Evolutionary conservation across 768 basidiomycete species (phyloP), one percentile per base, ranked within the genome.

Genomic region (Pleurotus tuber-regium): DNA sequence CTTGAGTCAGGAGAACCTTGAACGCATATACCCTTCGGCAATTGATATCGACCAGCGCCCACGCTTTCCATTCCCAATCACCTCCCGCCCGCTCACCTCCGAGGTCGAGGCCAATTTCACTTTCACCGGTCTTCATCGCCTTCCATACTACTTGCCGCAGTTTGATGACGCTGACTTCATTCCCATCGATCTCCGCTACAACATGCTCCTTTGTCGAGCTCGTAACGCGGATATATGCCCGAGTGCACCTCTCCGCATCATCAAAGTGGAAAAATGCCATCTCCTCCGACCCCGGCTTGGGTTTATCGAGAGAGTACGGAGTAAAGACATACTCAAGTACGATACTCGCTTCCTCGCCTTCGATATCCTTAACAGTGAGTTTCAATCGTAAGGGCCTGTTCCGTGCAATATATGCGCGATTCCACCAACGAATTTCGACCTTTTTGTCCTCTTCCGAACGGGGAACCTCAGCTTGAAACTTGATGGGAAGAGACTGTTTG

Each of bases 11-110:
- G 28, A 71, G 58, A 26, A 74, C 60, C 53, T 74, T 74, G 62
- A 74, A 66, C 2, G 69, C 72, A 36, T 74, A 74, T 5, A 74
- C 69, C 0, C 68, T 58, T 14, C 66, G 63, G 53, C 72, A 74
- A 14, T 70, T 70, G 23, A 70, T 63, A 48, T 74, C 72, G 23
- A 74, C 61, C 31, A 74, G 57, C 4, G 71, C 72, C 61, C 62
- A 74, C 2, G 66, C 66, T 1, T 59, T 58, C 72, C 72, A 72
- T 43, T 68, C 63, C 69, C 69, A 74, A 21, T 57, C 62, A 0
- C 67, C 66, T 28, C 58, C 46, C 12, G 61, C 56, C 36, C 58
- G 62, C 47, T 68, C 61, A 21, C 56, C 50, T 1, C 68, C 70
- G 16, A 70, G 63, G 21, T 54, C 62, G 28, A 74, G 53, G 30